Conservation (phyloP, 1,284 basidiomycete genomes). For the Ustilago sp. region DNA sequence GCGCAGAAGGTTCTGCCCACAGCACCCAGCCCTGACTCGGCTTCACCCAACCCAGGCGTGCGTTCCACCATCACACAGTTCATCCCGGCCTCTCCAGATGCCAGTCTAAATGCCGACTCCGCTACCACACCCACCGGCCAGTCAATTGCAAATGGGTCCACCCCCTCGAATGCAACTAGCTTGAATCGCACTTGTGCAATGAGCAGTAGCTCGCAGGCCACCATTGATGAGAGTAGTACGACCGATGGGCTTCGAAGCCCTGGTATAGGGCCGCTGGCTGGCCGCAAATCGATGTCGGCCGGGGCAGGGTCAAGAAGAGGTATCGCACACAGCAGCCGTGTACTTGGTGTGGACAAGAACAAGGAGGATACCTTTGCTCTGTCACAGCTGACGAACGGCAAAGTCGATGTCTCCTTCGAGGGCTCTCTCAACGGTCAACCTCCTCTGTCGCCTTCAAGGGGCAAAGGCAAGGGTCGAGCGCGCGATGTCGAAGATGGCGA, state of each 20-base stretch:
- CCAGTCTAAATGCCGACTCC: constrained; percentile 14
- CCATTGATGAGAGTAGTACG: neutral
- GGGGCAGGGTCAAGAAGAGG: constrained; percentile 32
- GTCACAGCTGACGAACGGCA: constrained; percentile 35
- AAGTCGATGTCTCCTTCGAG: constrained; percentile 52
- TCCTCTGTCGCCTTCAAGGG: constrained; percentile 1
- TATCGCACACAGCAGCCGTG: constrained; percentile 43
- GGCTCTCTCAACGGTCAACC: constrained; percentile 8
- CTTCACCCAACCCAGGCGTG: constrained; percentile 42
- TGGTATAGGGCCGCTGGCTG: neutral
- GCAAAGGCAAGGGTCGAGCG: constrained; percentile 33
- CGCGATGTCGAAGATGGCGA: constrained; percentile 6
- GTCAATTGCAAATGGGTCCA: neutral
- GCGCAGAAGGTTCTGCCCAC: constrained; percentile 41
- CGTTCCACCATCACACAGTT: constrained; percentile 45
- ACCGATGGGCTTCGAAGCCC: constrained; percentile 6
- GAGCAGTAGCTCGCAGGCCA: constrained; percentile 17
- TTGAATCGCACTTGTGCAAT: neutral
- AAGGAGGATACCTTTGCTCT: constrained; percentile 27
- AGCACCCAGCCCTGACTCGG: constrained; percentile 36
- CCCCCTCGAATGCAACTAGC: neutral
- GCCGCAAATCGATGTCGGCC: constrained; percentile 33
- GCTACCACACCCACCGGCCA: neutral
- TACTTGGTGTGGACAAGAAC: constrained; percentile 35
- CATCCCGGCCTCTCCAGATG: constrained; percentile 42